A percentile compares a stretch with the other conserved stretches of the same genome.
Conservation (phyloP, 169 alveolate genomes). For the Eimeria acervulina region DNA sequence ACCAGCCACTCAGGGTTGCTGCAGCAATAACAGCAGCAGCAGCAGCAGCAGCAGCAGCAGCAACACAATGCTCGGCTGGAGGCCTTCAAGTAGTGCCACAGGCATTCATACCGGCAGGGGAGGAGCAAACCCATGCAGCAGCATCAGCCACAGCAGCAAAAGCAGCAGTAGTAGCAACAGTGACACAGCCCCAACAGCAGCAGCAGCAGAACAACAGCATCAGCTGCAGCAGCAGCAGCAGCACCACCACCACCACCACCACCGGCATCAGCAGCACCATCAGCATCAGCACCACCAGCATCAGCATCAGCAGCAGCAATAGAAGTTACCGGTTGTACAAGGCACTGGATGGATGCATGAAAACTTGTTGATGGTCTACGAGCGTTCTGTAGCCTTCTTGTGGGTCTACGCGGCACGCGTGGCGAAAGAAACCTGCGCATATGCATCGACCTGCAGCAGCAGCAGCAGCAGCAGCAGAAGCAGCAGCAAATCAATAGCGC, state of each 20-base stretch:
- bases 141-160: neutral
- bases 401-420: conserved; percentile 98
- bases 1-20: conserved; percentile 99
- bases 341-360: conserved; percentile 99
- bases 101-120: neutral
- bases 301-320: conserved; percentile 22
- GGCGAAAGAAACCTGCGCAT: conserved; percentile 98
- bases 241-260: neutral
- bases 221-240: neutral
- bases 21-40: conserved; percentile 11
- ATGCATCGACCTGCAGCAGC: conserved; percentile 86
- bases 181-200: neutral
- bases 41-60: neutral
- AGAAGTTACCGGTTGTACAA: conserved; percentile 90
- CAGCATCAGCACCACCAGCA: neutral
- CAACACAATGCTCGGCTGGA: no score
- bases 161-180: neutral
- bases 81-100: no score
- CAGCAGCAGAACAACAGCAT: neutral
- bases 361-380: conserved; percentile 98
- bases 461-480: neutral
- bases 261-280: neutral
- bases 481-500: neutral
- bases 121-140: neutral
- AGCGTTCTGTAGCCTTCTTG: conserved; percentile 98